Conservation (phyloP, 2,329 filamentous ascomycete species). For the Nothophaeocryptopus gaeumannii region DNA sequence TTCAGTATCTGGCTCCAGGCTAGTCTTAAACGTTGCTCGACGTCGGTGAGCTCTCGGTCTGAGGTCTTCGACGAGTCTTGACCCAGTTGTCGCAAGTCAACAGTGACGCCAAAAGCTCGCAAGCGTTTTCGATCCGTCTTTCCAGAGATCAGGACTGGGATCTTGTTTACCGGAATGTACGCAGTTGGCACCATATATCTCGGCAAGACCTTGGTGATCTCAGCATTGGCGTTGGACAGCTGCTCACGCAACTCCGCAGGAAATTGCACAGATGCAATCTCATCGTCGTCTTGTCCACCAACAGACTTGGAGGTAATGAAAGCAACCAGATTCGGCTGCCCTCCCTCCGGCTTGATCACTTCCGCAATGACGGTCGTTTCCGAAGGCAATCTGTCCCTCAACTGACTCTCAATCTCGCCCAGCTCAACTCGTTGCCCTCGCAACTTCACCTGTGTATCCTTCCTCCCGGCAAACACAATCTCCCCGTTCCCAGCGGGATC, state of each 20-base stretch:
- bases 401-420: conserved; percentile 46
- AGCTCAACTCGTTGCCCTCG: conserved; percentile 64
- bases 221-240: conserved; percentile 1
- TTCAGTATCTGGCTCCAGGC: conserved; percentile 34
- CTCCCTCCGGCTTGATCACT: conserved; percentile 23
- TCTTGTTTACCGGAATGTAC: conserved; percentile 43
- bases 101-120: not conserved
- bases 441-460: conserved; percentile 57
- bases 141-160: conserved; percentile 46
- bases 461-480: conserved; percentile 58
- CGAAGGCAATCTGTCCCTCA: conserved; percentile 2
- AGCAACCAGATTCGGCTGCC: conserved; percentile 24
- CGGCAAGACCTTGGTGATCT: conserved; percentile 22
- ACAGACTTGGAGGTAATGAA: not conserved
- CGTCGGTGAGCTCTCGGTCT: not conserved
- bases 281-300: conserved; percentile 10
- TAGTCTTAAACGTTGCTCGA: conserved; percentile 13
- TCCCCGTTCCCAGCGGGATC: conserved; percentile 44
- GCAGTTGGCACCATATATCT: conserved; percentile 42
- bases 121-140: conserved; percentile 32
- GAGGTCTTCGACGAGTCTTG: not conserved
- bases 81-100: not conserved
- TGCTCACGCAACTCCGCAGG: not conserved
- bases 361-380: conserved; percentile 49
- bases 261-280: conserved; percentile 1